Percentiles rank a stretch among this genome's conserved stretches.
Conservation (phyloP, 495 filamentous ascomycete genomes). For the Neurospora africana region DNA sequence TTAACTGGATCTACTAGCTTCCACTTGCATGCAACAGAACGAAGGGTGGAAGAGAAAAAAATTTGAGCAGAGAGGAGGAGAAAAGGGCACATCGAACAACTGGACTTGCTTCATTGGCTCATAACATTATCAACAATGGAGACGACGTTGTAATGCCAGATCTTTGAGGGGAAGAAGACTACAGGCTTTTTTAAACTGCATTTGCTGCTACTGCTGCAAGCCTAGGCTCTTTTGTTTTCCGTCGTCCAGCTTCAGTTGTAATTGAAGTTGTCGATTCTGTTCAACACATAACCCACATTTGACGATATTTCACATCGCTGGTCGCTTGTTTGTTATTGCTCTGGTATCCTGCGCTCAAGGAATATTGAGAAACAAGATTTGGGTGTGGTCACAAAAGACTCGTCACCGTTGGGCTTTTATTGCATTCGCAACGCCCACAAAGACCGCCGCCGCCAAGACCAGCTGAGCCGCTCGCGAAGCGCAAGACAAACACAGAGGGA, state of each 20-base stretch:
- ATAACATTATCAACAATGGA: neutral
- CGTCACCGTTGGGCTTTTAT: neutral
- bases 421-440: neutral
- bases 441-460: neutral
- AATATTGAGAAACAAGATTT: neutral
- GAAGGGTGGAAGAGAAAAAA: neutral
- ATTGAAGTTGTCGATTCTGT: neutral
- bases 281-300: neutral
- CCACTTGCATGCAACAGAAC: neutral
- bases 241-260: neutral
- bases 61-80: neutral
- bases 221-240: neutral
- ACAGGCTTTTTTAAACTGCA: neutral
- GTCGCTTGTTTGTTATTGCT: neutral
- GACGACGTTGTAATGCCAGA: neutral
- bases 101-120: neutral
- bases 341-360: neutral
- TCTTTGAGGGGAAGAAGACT: neutral
- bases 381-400: neutral
- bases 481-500: neutral
- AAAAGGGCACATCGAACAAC: neutral
- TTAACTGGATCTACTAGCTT: neutral
- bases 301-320: neutral
- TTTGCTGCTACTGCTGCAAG: neutral
- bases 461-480: neutral